Evolutionary conservation across 306 rosid species (phyloP), one percentile per base, ranked within the genome.

Genomic region (Dalbergia cochinchinensis): DNA sequence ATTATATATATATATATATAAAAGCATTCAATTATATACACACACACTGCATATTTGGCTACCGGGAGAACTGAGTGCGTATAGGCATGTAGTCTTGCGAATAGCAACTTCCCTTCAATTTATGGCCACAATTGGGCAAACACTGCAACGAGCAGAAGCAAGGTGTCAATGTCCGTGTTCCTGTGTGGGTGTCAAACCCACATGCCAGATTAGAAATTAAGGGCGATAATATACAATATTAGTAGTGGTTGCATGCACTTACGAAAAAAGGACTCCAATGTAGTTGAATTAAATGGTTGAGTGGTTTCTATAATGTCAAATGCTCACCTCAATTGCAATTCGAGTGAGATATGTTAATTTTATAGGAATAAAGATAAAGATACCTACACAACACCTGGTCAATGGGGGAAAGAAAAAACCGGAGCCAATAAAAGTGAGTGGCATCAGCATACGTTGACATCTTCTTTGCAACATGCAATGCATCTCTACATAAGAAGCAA

Each of bases 381-480:
- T 26, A 26, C 31, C 31, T 3, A 42, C 48, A 9, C 3, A 42
- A 35, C 41, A 35, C 41, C 41, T 35, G 47, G 47, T 42, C 47
- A 7, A 42, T 42, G 12, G 47, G 47, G 9, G 9, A 42, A 42
- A 42, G 0, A 14, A 5, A 6, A 51, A n/a, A 53, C 6, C 10
- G 9, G n/a, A 1, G 9, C 20, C 42, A 73, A 58, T 73, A 13
- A 19, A 73, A 45, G 10, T 73, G 26, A 73, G 0, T 41, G 78
- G 11, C 13, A 59, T 59, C 6, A 14, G 1, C 22, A 33, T 22
- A 74, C 31, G 31, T 26, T 26, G 31, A 26, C 31, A 26, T 26
- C 2, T 26, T n/a, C 0, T 67, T 7, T 11, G 61, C 60, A 57
- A 57, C 37, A 58, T 68, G 35, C 82, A 58, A 69, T 42, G 76